Base-by-base conservation (phyloP, 768 basidiomycete genomes). In the Termitomyces sp. region DNA sequence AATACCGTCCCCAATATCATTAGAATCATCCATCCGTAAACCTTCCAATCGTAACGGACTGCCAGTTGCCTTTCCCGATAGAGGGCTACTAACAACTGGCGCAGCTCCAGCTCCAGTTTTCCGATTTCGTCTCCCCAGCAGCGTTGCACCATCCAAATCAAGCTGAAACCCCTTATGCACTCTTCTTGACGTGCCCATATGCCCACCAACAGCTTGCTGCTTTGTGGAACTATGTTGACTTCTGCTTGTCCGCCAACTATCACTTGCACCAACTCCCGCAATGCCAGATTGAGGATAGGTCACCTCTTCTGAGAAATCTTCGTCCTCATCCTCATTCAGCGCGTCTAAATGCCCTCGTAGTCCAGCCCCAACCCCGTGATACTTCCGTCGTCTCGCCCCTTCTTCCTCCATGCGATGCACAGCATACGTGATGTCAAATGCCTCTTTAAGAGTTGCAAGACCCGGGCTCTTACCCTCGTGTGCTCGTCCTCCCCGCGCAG, bases 341-440 rank as follows among this genome's bases (percentile, higher is more conserved):
- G 90, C 93, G 9, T 81, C 81, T 25, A 98, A 76, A 79, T 91
- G 92, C 4, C 91, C 91, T 55, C 86, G 83, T 3, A 77, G 76
- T 25, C 94, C 95, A 0, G 87, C 89, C 17, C 88, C 89, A 4
- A 85, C 82, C 11, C 87, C 89, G 58, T 91, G 87, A 74, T 90
- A 91, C 50, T 90, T 93, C 31, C 91, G 83, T 55, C 93, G 80
- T 58, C 92, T 83, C 0, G 91, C 92, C 14, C 95, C 96, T 74
- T 99, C 97, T 74, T 99, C 97, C 72, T 98, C 96, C 96, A 98
- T 98, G 17, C 96, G 88, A 74, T 99, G 97, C 0, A 99, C 97
- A 4, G 97, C 96, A 73, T 98, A 98, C 1, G 97, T 96, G 70
- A 99, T 89, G 73, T 99, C 97, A 74, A 99, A 98, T 4, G 97